A percentile compares a stretch with the other conserved stretches of the same genome.
phyloP scores from a whole-genome alignment of 225 moss, liverwort and hornwort species.

The Sphagnum tenellum region DNA sequence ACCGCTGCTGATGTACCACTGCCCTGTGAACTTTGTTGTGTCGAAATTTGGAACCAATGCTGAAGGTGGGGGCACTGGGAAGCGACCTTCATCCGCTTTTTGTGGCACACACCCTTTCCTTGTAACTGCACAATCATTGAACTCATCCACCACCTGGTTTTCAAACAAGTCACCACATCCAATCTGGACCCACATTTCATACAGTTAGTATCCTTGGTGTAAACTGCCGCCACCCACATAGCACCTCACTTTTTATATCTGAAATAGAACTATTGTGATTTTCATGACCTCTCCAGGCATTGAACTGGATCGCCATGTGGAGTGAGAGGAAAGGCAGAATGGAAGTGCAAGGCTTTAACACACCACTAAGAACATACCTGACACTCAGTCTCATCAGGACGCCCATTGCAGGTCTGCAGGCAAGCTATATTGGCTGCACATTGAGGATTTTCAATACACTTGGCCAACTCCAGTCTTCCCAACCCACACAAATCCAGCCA shows the following conservation, averaged over 20 bases:
- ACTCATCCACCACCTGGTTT: conserved; percentile 79
- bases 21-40: conserved; percentile 57
- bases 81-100: conserved; percentile 69
- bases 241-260: too few species aligned
- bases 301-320: not conserved
- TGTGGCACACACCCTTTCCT: conserved; percentile 92
- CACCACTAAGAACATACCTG: conserved; percentile 37
- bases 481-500: conserved; percentile 1
- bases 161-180: conserved; percentile 92
- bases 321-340: not conserved
- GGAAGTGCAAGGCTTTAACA: not conserved
- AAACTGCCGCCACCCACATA: not conserved
- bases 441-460: conserved; percentile 73
- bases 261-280: too few species aligned
- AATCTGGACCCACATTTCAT: conserved; percentile 39
- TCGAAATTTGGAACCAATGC: conserved; percentile 62
- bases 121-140: conserved; percentile 91
- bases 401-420: conserved; percentile 89
- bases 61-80: conserved; percentile 55
- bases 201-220: too few species aligned
- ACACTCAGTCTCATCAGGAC: conserved; percentile 87
- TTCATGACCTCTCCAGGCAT: too few species aligned
- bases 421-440: conserved; percentile 97
- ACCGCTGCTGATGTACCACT: conserved; percentile 96
- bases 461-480: conserved; percentile 70